Percentiles rank a stretch among this genome's conserved stretches.
These are phyloP conservation scores for Salvia hispanica DNA, from an alignment of 257 asterid genomes.

Conservation along the genomic window DNA sequence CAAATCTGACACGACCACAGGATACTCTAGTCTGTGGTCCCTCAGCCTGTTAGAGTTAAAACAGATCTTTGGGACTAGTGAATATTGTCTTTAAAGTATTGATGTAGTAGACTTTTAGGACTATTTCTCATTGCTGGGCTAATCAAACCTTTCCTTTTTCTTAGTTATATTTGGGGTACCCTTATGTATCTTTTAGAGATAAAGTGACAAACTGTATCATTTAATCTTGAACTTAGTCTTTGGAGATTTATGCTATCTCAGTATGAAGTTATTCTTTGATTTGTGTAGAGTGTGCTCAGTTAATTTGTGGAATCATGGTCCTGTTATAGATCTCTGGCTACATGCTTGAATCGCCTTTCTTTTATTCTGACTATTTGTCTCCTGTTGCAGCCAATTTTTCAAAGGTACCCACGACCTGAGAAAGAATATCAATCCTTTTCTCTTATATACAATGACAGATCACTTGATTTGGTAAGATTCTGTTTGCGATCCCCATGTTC, in stretches of 20 bases:
- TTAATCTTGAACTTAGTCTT: conserved; percentile 10
- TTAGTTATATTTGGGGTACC: conserved; percentile 20
- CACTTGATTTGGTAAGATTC: conserved; percentile 85
- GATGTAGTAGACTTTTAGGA: conserved; percentile 6
- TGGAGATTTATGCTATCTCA: conserved; percentile 26
- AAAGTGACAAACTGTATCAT: not conserved
- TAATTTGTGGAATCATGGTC: conserved; percentile 20
- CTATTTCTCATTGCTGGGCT: not conserved
- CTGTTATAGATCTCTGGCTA: conserved; percentile 14
- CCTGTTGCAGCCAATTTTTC: conserved; percentile 83
- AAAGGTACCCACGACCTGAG: conserved; percentile 95
- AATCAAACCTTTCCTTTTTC: conserved; percentile 21
- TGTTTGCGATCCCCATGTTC: conserved; percentile 23
- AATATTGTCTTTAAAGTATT: not conserved
- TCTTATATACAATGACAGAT: conserved; percentile 86
- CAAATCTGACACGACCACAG: not conserved
- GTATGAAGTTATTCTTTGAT: conserved; percentile 5
- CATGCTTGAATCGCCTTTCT: conserved; percentile 14
- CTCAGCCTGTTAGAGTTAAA: conserved; percentile 6
- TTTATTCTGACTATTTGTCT: conserved; percentile 29
- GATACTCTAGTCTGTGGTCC: conserved; percentile 3
- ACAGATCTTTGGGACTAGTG: conserved; percentile 18
- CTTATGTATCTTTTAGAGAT: conserved; percentile 17
- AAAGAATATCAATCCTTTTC: conserved; percentile 97
- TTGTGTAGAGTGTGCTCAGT: conserved; percentile 13